Evolutionary conservation across 495 filamentous ascomycete species (phyloP).

Genomic region (Xylaria flabelliformis): DNA sequence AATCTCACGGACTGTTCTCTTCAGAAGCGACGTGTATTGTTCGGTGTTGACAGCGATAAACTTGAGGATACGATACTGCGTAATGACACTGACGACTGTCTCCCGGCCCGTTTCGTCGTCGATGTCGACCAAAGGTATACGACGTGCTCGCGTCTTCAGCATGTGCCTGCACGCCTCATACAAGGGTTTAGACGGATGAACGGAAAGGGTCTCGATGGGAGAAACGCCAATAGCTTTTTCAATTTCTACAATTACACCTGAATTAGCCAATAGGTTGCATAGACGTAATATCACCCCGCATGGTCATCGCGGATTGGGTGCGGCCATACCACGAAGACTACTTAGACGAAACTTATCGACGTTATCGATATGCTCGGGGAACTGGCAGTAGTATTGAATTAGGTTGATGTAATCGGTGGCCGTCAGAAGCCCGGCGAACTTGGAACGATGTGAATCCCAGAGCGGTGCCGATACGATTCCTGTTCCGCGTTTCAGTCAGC

Average conservation of each 20-base stretch:
- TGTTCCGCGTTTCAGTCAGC: constrained; percentile 46
- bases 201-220: constrained; percentile 93
- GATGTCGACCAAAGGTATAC: constrained; percentile 91
- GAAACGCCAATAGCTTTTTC: constrained; percentile 90
- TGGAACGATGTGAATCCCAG: constrained; percentile 94
- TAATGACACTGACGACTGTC: constrained; percentile 95
- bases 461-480: constrained; percentile 97
- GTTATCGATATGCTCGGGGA: constrained; percentile 83
- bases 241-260: constrained; percentile 67
- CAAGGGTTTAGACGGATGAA: constrained; percentile 84
- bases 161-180: constrained; percentile 96
- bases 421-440: constrained; percentile 92
- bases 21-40: constrained; percentile 83
- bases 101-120: constrained; percentile 93
- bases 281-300: background rate
- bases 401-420: constrained; percentile 98
- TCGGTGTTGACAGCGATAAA: constrained; percentile 97
- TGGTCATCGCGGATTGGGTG: constrained; percentile 7
- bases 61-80: constrained; percentile 97
- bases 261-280: constrained; percentile 4
- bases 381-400: constrained; percentile 99
- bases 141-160: constrained; percentile 88
- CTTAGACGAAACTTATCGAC: constrained; percentile 95
- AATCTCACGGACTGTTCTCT: constrained; percentile 86
- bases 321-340: constrained; percentile 79